Percentiles rank a stretch among this genome's conserved stretches.
Conservation (phyloP, 345 rosid genomes). For the Laguncularia racemosa region DNA sequence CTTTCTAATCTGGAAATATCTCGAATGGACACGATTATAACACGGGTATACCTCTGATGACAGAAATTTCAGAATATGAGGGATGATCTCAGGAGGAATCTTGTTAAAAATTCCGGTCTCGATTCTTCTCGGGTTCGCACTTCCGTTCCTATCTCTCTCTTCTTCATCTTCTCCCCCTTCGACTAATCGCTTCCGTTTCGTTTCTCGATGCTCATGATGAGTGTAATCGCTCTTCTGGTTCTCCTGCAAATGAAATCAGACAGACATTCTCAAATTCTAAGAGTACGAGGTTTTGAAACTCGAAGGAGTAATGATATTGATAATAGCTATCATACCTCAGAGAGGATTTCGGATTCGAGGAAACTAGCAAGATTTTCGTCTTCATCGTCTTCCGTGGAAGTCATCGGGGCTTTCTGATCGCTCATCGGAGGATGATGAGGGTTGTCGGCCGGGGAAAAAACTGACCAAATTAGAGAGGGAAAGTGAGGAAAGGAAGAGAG, state of each 20-base stretch:
- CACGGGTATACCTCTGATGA: constrained; percentile 64
- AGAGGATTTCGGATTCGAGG: constrained; percentile 75
- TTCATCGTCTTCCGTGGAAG: constrained; percentile 39
- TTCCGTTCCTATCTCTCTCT: constrained; percentile 6
- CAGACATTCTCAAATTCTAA: background rate
- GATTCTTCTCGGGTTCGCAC: constrained; percentile 27
- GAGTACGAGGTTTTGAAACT: background rate
- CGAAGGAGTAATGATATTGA: background rate
- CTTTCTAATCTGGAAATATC: no score
- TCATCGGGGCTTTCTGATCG: no score
- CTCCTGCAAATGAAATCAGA: constrained; percentile 20
- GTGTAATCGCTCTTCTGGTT: background rate
- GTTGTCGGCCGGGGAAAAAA: no score
- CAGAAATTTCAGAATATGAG: constrained; percentile 80
- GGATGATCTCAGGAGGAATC: constrained; percentile 74
- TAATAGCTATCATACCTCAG: constrained; percentile 13
- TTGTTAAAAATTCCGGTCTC: constrained; percentile 64
- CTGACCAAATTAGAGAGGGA: no score
- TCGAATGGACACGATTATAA: no score
- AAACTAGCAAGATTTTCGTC: constrained; percentile 56
- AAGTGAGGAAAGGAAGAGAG: no score
- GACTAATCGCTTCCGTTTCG: constrained; percentile 38
- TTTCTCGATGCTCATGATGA: constrained; percentile 27
- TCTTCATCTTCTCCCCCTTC: constrained; percentile 14
- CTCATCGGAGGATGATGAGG: no score